These are phyloP conservation scores for Ogataea ganodermae DNA, from an alignment of 805 yeast genomes.

Conservation along the genomic window DNA sequence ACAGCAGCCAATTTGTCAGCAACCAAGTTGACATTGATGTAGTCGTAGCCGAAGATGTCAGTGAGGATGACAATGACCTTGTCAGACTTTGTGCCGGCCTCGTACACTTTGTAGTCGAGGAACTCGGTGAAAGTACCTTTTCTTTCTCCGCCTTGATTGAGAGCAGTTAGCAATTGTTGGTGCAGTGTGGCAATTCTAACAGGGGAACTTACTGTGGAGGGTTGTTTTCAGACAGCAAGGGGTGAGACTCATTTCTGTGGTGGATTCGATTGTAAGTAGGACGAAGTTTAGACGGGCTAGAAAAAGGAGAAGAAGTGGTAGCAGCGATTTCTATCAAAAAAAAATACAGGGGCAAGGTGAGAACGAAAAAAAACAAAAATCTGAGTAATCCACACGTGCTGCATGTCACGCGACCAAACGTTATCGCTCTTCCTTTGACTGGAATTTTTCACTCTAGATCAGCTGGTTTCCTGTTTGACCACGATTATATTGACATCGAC, in stretches of 20 bases:
- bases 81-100: constrained; percentile 48
- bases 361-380: background rate
- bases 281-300: too few relatives aligned
- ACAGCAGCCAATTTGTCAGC: constrained; percentile 65
- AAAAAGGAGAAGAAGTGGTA: too few relatives aligned
- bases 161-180: constrained; percentile 25
- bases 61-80: constrained; percentile 63
- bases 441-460: background rate
- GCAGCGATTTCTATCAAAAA: too few relatives aligned
- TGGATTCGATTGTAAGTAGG: background rate
- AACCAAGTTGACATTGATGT: constrained; percentile 57
- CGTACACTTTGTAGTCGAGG: constrained; percentile 48
- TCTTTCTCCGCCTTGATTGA: constrained; percentile 38
- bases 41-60: constrained; percentile 67
- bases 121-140: constrained; percentile 44
- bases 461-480: too few relatives aligned
- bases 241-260: constrained; percentile 12
- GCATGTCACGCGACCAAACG: background rate
- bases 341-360: too few relatives aligned
- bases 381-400: background rate
- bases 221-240: constrained; percentile 12
- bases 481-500: too few relatives aligned
- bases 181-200: constrained; percentile 24
- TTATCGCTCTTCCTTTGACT: background rate
- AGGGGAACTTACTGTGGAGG: constrained; percentile 33